Conservation (phyloP, 768 basidiomycete genomes). For the Tricholoma hemisulphureum region DNA sequence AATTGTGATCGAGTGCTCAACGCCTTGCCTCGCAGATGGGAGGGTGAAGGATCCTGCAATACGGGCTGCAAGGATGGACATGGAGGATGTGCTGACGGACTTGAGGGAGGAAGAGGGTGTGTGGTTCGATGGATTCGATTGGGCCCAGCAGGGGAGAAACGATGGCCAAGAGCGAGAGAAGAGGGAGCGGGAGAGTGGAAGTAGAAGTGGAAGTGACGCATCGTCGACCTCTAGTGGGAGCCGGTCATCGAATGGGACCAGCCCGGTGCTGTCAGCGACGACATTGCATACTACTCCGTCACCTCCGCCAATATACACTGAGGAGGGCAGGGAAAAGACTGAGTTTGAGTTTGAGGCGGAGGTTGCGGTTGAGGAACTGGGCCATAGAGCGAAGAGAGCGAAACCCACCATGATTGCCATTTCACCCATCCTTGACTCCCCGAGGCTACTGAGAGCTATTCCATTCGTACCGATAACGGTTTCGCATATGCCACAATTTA, state of each 20-base stretch:
- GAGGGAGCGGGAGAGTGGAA: constrained; percentile 24
- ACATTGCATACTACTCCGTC: constrained; percentile 79
- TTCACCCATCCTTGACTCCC: constrained; percentile 61
- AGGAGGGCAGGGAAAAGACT: constrained; percentile 27
- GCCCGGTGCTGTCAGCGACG: constrained; percentile 70
- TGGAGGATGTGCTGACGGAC: constrained; percentile 59
- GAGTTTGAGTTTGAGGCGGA: constrained; percentile 38
- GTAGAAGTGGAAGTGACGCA: constrained; percentile 42
- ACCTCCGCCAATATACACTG: constrained; percentile 51
- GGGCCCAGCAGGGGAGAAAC: constrained; percentile 52
- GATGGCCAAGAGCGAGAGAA: constrained; percentile 27
- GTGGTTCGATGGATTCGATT: constrained; percentile 76
- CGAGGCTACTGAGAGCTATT: constrained; percentile 61
- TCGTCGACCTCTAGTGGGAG: constrained; percentile 42
- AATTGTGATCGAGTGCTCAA: constrained; percentile 61
- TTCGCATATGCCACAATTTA: constrained; percentile 54
- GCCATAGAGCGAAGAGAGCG: constrained; percentile 14
- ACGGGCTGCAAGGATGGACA: constrained; percentile 50
- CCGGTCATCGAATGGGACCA: constrained; percentile 57
- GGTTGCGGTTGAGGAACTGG: constrained; percentile 23
- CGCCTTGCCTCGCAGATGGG: constrained; percentile 28
- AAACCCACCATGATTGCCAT: constrained; percentile 39
- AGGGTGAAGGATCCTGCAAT: constrained; percentile 52
- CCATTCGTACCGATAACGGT: constrained; percentile 64
- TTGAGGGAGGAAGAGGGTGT: constrained; percentile 60